phyloP scores from a whole-genome alignment of 2,329 filamentous ascomycete species.

The Phialophora verrucosa region DNA sequence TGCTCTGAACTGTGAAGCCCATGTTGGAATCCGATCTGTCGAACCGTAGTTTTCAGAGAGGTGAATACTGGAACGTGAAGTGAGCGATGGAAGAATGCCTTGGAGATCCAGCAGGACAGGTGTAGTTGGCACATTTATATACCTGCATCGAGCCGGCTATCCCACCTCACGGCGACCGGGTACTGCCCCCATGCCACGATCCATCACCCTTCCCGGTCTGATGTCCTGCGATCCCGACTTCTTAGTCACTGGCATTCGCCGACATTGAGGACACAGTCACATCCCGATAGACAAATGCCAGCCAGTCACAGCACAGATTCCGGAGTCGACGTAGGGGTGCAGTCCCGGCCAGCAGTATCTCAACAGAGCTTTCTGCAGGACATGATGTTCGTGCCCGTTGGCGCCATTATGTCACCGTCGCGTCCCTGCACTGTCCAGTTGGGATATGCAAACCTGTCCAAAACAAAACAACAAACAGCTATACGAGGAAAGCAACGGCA shows the following conservation, averaged over 20 bases:
- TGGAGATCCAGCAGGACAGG: background rate
- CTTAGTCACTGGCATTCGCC: background rate
- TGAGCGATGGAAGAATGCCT: background rate
- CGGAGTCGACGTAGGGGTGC: background rate
- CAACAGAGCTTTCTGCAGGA: background rate
- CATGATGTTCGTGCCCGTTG: background rate
- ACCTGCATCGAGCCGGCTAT: background rate
- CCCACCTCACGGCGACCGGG: background rate
- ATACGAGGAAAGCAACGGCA: background rate
- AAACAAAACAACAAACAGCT: background rate
- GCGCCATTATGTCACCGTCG: background rate
- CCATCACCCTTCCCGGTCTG: background rate
- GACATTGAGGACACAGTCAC: background rate
- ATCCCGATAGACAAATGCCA: background rate
- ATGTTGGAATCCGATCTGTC: background rate
- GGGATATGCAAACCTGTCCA: background rate
- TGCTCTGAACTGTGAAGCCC: slow-evolving; percentile 18
- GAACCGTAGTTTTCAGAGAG: background rate
- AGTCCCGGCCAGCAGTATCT: background rate
- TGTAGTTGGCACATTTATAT: background rate
- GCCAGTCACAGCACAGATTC: background rate
- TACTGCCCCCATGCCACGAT: background rate
- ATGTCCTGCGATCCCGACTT: background rate
- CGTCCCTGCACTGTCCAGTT: background rate
- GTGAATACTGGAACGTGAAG: background rate